Conservation (phyloP, 768 basidiomycete species). For the Symmetrospora coprosmae region DNA sequence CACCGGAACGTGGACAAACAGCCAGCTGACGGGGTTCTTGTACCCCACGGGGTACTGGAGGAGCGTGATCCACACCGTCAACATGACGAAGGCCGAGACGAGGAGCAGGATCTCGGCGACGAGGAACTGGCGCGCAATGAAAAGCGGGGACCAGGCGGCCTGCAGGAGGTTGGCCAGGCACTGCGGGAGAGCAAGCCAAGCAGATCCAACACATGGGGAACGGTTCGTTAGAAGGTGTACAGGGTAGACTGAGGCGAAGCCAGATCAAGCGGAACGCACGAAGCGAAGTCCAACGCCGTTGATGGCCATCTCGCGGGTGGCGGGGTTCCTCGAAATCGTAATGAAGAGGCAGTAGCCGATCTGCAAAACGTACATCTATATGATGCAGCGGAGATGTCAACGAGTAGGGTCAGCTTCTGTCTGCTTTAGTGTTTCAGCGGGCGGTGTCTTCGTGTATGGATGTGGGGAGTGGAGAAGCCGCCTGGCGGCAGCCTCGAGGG, state of each 20-base stretch:
- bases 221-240: too few relatives aligned
- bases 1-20: conserved; percentile 76
- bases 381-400: too few relatives aligned
- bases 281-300: conserved; percentile 68
- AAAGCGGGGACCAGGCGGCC: conserved; percentile 9
- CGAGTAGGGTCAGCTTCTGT: too few relatives aligned
- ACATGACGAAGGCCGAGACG: conserved; percentile 52
- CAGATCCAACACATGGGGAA: neutral
- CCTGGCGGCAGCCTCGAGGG: conserved; percentile 43
- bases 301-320: conserved; percentile 59
- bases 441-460: too few relatives aligned
- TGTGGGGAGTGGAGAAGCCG: too few relatives aligned
- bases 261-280: conserved; percentile 46
- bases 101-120: conserved; percentile 59
- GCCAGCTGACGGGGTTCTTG: conserved; percentile 53
- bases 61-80: conserved; percentile 59
- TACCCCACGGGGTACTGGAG: conserved; percentile 54
- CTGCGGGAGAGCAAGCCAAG: neutral
- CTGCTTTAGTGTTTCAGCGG: too few relatives aligned
- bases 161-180: conserved; percentile 6
- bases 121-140: conserved; percentile 66
- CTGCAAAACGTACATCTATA: conserved; percentile 50
- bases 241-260: too few relatives aligned
- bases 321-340: conserved; percentile 53
- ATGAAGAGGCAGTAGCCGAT: conserved; percentile 73